Evolutionary conservation across 108 stramenopile genomes (phyloP).

Genomic region (Phaeodactylum tricornutum): DNA sequence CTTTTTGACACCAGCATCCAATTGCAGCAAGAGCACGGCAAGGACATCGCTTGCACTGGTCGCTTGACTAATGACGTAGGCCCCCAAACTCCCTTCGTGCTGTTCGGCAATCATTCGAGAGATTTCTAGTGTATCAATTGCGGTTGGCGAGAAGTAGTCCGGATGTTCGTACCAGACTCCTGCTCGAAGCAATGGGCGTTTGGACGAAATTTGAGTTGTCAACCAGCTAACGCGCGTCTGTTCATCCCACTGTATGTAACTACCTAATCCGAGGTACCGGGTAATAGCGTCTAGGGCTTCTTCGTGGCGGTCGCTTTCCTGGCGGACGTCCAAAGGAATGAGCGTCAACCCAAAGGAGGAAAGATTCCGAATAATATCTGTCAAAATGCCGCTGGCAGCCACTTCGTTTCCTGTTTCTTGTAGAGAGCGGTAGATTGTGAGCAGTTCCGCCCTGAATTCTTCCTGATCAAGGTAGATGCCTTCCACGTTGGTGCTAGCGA

Average conservation of each 20-base stretch:
- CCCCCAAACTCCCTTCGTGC: constrained; percentile 79
- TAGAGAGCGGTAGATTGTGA: constrained; percentile 74
- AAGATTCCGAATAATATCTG: constrained; percentile 83
- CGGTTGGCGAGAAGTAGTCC: constrained; percentile 51
- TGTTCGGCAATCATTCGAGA: constrained; percentile 79
- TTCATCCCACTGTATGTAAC: constrained; percentile 87
- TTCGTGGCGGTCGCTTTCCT: constrained; percentile 88
- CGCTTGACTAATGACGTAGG: constrained; percentile 95
- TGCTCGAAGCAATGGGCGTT: constrained; percentile 79
- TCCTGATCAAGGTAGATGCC: constrained; percentile 53
- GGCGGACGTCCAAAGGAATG: constrained; percentile 87
- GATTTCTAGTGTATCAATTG: constrained; percentile 68
- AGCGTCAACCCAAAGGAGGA: constrained; percentile 90
- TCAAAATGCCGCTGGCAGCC: constrained; percentile 76
- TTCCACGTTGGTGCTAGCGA: constrained; percentile 7
- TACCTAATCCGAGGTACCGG: constrained; percentile 83
- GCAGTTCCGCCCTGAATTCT: constrained; percentile 74
- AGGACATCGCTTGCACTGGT: constrained; percentile 88
- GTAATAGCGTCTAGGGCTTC: constrained; percentile 92
- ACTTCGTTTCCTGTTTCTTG: constrained; percentile 65
- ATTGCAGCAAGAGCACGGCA: constrained; percentile 87
- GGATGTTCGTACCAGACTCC: constrained; percentile 59
- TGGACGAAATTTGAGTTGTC: constrained; percentile 68
- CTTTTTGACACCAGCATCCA: constrained; percentile 88
- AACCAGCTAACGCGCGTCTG: constrained; percentile 85